phyloP scores from a whole-genome alignment of 2,329 filamentous ascomycete genomes.

The Paraphaeosphaeria sporulosa region DNA sequence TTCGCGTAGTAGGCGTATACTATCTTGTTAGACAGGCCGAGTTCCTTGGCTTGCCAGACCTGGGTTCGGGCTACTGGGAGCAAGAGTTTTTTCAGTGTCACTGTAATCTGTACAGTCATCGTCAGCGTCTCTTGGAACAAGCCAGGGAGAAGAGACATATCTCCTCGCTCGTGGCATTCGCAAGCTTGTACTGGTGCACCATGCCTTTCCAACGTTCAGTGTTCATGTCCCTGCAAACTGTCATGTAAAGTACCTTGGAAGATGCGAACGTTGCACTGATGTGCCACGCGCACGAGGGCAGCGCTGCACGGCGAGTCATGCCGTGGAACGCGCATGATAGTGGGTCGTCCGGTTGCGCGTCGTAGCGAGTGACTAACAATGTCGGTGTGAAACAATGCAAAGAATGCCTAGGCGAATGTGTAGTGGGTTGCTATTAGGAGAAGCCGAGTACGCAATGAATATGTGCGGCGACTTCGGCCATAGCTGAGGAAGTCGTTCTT shows the following conservation, averaged over 20 bases:
- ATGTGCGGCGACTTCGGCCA: neutral
- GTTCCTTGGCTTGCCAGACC: neutral
- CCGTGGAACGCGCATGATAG: neutral
- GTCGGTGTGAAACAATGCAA: neutral
- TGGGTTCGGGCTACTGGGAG: neutral
- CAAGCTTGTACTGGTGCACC: slow-evolving; percentile 2
- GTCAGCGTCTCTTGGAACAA: too few species aligned
- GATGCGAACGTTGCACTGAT: slow-evolving; percentile 9
- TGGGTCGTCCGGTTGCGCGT: neutral
- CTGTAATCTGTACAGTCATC: neutral
- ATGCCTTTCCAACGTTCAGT: neutral
- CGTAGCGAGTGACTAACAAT: slow-evolving; percentile 5
- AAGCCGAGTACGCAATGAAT: neutral
- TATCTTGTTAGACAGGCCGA: neutral
- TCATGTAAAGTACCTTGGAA: neutral
- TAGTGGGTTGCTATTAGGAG: neutral
- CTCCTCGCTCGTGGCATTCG: neutral
- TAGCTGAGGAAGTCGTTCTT: neutral
- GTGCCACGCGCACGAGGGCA: neutral
- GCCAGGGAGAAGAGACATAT: neutral
- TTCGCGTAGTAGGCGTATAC: neutral
- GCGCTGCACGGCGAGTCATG: slow-evolving; percentile 3
- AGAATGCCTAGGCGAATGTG: neutral
- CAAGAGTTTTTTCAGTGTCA: neutral
- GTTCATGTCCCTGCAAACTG: neutral